phyloP scores from a whole-genome alignment of 768 basidiomycete species.

The Serendipita indica region DNA sequence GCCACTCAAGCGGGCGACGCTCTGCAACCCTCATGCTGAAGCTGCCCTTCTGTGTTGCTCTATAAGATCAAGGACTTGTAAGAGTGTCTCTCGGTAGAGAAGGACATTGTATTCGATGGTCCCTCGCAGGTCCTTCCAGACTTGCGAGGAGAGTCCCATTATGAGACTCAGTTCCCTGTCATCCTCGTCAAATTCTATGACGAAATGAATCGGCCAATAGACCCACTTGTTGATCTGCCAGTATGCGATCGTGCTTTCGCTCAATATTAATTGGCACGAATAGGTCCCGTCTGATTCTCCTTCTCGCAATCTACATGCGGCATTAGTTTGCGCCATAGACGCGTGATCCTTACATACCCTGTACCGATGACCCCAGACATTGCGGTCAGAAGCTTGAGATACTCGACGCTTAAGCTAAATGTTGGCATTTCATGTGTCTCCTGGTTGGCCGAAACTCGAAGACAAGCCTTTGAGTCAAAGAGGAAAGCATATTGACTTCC shows the following conservation, averaged over 20 bases:
- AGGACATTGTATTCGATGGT: slow-evolving; percentile 3
- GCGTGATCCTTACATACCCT: background rate
- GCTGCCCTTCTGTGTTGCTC: background rate
- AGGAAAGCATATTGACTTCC: background rate
- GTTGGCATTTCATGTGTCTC: slow-evolving; percentile 8
- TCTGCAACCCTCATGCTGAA: background rate
- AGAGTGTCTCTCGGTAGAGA: slow-evolving; percentile 1
- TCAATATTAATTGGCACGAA: slow-evolving; percentile 1
- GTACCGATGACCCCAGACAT: background rate
- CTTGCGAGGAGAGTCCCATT: background rate
- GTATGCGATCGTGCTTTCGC: background rate
- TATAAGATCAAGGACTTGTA: background rate
- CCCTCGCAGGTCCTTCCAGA: background rate
- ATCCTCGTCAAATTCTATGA: background rate
- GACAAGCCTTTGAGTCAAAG: slow-evolving; percentile 1
- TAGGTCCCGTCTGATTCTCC: background rate
- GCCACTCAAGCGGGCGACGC: background rate
- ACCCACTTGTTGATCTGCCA: slow-evolving; percentile 3
- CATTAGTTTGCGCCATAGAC: background rate
- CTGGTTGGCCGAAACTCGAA: slow-evolving; percentile 6
- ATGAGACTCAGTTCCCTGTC: slow-evolving; percentile 4
- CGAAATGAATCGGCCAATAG: background rate
- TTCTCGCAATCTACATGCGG: background rate
- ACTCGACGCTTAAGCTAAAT: slow-evolving; percentile 7
- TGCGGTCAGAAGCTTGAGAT: background rate